Evolutionary conservation across 2,329 filamentous ascomycete species (phyloP), one percentile per base, ranked within the genome.

Genomic region (Truncatella angustata): DNA sequence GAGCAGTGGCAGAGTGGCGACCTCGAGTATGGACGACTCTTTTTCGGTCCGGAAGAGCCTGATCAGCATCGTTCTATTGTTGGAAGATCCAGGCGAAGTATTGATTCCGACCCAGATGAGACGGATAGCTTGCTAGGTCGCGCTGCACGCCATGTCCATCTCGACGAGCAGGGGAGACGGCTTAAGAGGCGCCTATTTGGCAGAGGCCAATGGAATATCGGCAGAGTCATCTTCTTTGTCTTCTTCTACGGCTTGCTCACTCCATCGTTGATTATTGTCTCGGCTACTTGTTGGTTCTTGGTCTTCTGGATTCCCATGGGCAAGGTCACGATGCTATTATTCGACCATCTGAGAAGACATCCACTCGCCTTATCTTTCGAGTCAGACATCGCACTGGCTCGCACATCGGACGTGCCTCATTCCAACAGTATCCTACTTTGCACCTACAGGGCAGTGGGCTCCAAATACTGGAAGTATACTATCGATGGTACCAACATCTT

Each of bases 251-350:
- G 91, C 61, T 76, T 97, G 54, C 86, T 99, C 58, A 91, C 89
- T 3, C 94, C 94, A 2, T 82, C 89, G 18, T 80, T 97, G 58
- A 86, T 97, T 60, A 64, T 96, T 39, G 91, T 94, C 32, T 96
- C 91, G 7, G 84, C 82, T 23, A 81, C 96, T 54, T 99, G 94
- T 73, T 99, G 93, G 92, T 87, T 99, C 65, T 72, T 97, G 59
- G 94, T 99, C 53, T 99, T 99, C 74, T 92, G 86, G 77, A 99
- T 99, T 50, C 95, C 94, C 7, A 99, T 99, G 94, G 95, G 92
- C 62, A 96, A 95, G 67, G 90, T 96, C 36, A 96, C 91, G 3
- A 81, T 93, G 56, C 82, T 97, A 52, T 77, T 99, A 12, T 90
- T 96, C 66, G 87, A 93, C 69, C 95, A 99, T 69, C 81, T 99